Evolutionary conservation across 1,139 yeast species (phyloP), one percentile per base, ranked within the genome.

Genomic region (Candida glucosophila): DNA sequence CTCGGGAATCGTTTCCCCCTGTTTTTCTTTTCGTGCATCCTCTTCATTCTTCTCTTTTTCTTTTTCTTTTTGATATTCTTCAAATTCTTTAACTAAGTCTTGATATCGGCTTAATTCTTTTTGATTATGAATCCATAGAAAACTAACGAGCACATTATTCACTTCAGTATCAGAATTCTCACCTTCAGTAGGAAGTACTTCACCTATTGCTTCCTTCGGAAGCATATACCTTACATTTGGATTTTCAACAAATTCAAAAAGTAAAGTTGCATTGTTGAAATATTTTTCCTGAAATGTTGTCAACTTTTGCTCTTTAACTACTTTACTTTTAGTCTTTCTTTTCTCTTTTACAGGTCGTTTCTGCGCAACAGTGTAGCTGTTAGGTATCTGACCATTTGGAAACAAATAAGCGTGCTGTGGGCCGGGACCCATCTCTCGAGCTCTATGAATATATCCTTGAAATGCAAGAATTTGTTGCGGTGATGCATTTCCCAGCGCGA

Each of bases 191-290:
- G n/a, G n/a, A n/a, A n/a, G n/a, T 4, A 73, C 71, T 51, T 88
- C 96, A 34, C 80, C 61, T 4, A 88, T 68, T 2, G 90, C 71
- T 37, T 80, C 73, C 36, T 77, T 77, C 0, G 97, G 96, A 2
- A 88, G 44, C 32, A 69, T 54, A 41, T 71, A 88, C 29, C 97
- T 65, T 6, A 78, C 78, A 28, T 78, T 69, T 0, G 92, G 71
- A 46, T 77, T 78, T 40, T 90, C 97, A 19, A 68, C 68, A 52
- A 77, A 88, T 49, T 90, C 98, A 51, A 90, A 77, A 9, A 86
- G 75, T 24, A 90, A 50, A 25, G 83, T 80, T 0, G 93, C 86
- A 41, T 74, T 72, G 21, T 67, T 53, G 20, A 72, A 55, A 42
- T 80, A 80, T 43, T 73, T 66, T 38, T 77, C 88, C 43, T 80